Evolutionary conservation across 768 basidiomycete genomes (phyloP).

Genomic region (Cystofilobasidium bisporidii): DNA sequence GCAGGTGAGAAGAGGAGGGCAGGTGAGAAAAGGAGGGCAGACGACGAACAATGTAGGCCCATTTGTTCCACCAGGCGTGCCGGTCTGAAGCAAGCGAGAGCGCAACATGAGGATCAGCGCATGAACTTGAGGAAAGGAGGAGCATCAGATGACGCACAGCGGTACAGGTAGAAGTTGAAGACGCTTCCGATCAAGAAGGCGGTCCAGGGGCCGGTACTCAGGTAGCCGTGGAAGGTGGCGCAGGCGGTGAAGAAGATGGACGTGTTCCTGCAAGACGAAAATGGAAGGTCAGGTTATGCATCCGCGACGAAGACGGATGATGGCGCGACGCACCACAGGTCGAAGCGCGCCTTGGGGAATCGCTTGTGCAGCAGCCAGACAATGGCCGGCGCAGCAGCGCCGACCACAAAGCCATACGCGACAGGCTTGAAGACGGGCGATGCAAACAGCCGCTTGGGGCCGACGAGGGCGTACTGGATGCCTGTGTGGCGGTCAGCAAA

Average conservation of each 20-base stretch:
- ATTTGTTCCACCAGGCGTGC: conserved; percentile 10
- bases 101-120: no score
- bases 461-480: conserved; percentile 16
- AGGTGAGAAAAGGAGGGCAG: no score
- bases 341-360: neutral
- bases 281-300: no score
- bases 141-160: no score
- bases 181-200: neutral
- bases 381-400: conserved; percentile 1
- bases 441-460: conserved; percentile 10
- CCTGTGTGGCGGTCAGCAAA: neutral
- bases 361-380: neutral
- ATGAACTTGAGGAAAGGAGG: no score
- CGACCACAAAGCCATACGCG: conserved; percentile 9
- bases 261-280: neutral
- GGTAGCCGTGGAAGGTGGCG: neutral
- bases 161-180: conserved; percentile 6
- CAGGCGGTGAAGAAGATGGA: conserved; percentile 1
- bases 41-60: conserved; percentile 1
- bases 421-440: neutral
- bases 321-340: neutral
- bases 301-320: neutral
- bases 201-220: neutral
- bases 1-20: no score
- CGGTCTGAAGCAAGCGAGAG: no score